A percentile compares a stretch with the other conserved stretches of the same genome.
These are phyloP conservation scores for Capsella bursapastoris DNA, from an alignment of 345 rosid genomes.

Conservation along the genomic window DNA sequence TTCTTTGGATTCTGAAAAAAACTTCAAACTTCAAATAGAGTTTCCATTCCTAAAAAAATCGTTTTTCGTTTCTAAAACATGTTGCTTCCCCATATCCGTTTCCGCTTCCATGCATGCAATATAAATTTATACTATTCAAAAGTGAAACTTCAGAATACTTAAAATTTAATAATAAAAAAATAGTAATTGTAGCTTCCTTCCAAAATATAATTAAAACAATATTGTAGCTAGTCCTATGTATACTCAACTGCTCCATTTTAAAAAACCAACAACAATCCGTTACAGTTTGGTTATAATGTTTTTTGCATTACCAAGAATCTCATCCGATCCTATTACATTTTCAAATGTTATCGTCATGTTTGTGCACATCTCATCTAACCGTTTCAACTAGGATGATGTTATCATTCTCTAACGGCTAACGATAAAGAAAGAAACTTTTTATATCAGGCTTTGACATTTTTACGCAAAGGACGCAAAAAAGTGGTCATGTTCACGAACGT, in stretches of 20 bases:
- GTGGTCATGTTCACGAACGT: slow-evolving; percentile 35
- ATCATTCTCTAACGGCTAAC: slow-evolving; percentile 30
- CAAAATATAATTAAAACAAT: background rate
- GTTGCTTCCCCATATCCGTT: too few species aligned
- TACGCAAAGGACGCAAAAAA: slow-evolving; percentile 11
- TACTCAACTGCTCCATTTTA: background rate
- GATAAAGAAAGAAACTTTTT: background rate
- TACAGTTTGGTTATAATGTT: background rate
- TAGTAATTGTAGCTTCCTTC: background rate
- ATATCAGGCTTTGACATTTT: slow-evolving; percentile 16
- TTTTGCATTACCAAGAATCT: background rate
- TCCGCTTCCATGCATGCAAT: too few species aligned
- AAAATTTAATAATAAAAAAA: background rate
- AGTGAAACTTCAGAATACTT: background rate
- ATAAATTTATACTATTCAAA: too few species aligned
- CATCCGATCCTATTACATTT: background rate
- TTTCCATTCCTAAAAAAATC: too few species aligned
- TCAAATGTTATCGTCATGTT: slow-evolving; percentile 11
- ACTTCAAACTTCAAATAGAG: too few species aligned
- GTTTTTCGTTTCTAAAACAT: too few species aligned
- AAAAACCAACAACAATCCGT: slow-evolving; percentile 2
- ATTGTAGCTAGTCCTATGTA: background rate
- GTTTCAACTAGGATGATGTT: background rate
- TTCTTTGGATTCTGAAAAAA: too few species aligned
- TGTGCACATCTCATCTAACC: slow-evolving; percentile 13